phyloP scores from a whole-genome alignment of 129 eudicot species.

The Centrapalus pauciflorus region DNA sequence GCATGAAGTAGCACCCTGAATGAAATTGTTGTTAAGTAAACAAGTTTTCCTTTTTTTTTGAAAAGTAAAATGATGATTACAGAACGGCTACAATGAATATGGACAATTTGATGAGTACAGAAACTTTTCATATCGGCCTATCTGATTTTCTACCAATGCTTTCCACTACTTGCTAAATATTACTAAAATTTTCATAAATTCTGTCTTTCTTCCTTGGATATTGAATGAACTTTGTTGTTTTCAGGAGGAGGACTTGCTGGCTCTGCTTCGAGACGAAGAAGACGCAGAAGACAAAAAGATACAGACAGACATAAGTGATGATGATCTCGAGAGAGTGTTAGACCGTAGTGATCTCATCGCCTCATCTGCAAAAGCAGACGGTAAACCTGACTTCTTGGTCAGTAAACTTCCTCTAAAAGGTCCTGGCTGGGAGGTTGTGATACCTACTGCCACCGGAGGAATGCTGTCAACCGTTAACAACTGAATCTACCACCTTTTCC shows the following conservation, averaged over 20 bases:
- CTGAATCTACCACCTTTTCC: slow-evolving; percentile 5
- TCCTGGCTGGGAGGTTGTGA: slow-evolving; percentile 78
- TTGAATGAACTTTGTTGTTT: background rate
- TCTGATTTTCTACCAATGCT: too few species aligned
- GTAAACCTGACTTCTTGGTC: slow-evolving; percentile 8
- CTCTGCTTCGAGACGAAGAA: slow-evolving; percentile 54
- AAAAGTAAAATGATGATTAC: too few species aligned
- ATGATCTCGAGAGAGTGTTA: slow-evolving; percentile 59
- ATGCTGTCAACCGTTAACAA: slow-evolving; percentile 65
- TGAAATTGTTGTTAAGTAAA: too few species aligned
- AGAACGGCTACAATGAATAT: too few species aligned
- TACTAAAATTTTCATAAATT: too few species aligned
- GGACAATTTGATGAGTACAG: too few species aligned
- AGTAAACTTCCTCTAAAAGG: slow-evolving; percentile 52
- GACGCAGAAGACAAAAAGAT: slow-evolving; percentile 58
- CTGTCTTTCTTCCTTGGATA: background rate
- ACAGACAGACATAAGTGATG: slow-evolving; percentile 67
- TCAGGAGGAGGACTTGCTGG: slow-evolving; percentile 67
- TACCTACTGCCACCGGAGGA: slow-evolving; percentile 65
- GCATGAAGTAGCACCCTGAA: too few species aligned
- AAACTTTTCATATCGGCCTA: too few species aligned
- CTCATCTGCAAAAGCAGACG: slow-evolving; percentile 17
- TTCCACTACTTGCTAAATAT: too few species aligned
- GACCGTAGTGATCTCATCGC: slow-evolving; percentile 61
- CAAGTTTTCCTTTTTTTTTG: too few species aligned